Percentiles rank a stretch among this genome's conserved stretches.
phyloP scores from a whole-genome alignment of 208 protist genomes.

The Trypanosoma melophagium region DNA sequence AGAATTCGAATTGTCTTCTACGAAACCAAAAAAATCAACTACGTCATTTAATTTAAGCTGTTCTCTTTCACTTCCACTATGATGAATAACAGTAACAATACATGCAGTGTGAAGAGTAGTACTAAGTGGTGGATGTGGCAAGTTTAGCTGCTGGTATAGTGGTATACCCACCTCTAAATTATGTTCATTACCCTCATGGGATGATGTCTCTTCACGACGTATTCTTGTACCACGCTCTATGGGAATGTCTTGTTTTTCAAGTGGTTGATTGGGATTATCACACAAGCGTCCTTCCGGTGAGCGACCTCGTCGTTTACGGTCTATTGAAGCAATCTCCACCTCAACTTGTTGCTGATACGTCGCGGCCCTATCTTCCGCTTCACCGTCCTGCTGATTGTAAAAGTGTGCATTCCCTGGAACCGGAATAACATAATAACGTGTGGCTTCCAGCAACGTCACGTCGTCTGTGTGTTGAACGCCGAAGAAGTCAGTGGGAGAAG shows the following conservation, averaged over 20 bases:
- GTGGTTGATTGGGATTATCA: background rate
- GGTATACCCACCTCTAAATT: background rate
- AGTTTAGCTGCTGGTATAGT: conserved; percentile 29
- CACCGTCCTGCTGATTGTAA: conserved; percentile 28
- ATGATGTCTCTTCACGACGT: conserved; percentile 8
- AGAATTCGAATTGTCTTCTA: conserved; percentile 28
- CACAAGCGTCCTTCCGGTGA: background rate
- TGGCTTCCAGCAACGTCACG: conserved; percentile 51
- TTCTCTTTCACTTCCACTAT: conserved; percentile 7
- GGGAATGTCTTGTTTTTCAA: background rate
- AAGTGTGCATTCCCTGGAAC: conserved; percentile 78
- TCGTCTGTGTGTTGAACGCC: conserved; percentile 16
- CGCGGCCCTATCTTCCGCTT: background rate
- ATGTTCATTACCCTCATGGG: no score
- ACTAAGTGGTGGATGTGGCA: conserved; percentile 35
- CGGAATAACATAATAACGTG: conserved; percentile 72
- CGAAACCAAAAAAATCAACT: conserved; percentile 74
- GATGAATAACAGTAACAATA: conserved; percentile 40
- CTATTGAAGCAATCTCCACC: background rate
- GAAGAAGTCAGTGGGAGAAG: conserved; percentile 44
- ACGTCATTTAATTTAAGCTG: conserved; percentile 64
- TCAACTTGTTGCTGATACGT: background rate
- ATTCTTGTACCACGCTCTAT: conserved; percentile 10
- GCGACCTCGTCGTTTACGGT: conserved; percentile 25
- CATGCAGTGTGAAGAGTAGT: conserved; percentile 31